Evolutionary conservation across 345 rosid genomes (phyloP).

Genomic region (Abelmoschus esculentus): DNA sequence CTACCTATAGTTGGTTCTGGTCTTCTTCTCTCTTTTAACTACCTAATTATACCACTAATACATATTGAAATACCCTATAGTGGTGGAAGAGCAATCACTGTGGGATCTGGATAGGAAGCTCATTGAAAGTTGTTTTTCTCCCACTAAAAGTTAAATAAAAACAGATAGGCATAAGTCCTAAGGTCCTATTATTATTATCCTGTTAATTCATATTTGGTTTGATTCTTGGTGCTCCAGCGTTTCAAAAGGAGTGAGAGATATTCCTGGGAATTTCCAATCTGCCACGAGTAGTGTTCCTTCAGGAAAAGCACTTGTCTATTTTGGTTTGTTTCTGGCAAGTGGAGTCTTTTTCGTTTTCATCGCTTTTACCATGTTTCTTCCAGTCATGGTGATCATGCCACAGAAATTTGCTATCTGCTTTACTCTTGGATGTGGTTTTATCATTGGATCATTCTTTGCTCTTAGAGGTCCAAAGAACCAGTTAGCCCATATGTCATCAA

Average conservation of each 20-base stretch:
- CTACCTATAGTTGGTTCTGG: neutral
- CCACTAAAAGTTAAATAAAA: neutral
- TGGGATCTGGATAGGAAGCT: neutral
- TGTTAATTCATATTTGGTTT: constrained; percentile 10
- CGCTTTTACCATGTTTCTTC: constrained; percentile 91
- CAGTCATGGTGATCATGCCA: constrained; percentile 85
- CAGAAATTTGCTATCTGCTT: constrained; percentile 94
- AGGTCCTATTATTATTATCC: neutral
- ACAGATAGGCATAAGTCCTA: neutral
- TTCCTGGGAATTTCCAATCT: constrained; percentile 73
- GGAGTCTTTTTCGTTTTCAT: constrained; percentile 82
- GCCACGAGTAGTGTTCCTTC: constrained; percentile 85
- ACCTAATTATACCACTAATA: neutral
- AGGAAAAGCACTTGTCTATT: constrained; percentile 78
- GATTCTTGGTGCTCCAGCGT: constrained; percentile 38
- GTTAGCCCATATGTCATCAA: constrained; percentile 75
- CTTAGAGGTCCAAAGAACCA: constrained; percentile 83
- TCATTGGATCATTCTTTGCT: constrained; percentile 79
- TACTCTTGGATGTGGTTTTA: constrained; percentile 78
- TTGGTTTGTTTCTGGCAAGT: constrained; percentile 65
- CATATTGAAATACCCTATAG: neutral
- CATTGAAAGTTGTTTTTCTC: neutral
- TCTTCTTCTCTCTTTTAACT: neutral
- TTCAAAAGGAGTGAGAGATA: constrained; percentile 81
- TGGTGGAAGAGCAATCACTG: neutral